These are phyloP conservation scores for Mentha longifolia DNA, from an alignment of 257 asterid genomes.

Conservation along the genomic window DNA sequence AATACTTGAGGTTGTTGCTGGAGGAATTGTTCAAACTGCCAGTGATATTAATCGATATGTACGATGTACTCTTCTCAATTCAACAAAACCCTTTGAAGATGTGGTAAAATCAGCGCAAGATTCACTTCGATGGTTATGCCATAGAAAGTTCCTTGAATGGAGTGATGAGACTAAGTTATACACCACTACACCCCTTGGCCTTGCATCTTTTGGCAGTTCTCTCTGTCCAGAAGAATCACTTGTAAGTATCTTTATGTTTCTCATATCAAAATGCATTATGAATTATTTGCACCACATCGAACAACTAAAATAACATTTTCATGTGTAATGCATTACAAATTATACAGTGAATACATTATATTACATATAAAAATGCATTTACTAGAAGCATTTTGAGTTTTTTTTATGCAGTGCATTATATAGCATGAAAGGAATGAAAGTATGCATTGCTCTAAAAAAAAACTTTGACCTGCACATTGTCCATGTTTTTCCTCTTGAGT, in stretches of 20 bases:
- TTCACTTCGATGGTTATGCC: slow-evolving; percentile 96
- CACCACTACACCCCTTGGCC: slow-evolving; percentile 94
- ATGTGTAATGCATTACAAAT: too few relatives aligned
- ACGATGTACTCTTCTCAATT: slow-evolving; percentile 94
- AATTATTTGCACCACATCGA: too few relatives aligned
- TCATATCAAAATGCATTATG: too few relatives aligned
- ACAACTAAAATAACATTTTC: too few relatives aligned
- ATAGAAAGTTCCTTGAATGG: slow-evolving; percentile 89
- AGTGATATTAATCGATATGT: slow-evolving; percentile 91
- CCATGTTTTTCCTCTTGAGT: slow-evolving; percentile 11
- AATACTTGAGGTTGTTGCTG: slow-evolving; percentile 96
- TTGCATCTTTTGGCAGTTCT: slow-evolving; percentile 97
- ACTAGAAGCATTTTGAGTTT: too few relatives aligned
- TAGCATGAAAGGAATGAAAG: too few relatives aligned
- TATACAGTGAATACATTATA: too few relatives aligned
- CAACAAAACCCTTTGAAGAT: slow-evolving; percentile 93
- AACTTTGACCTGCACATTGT: slow-evolving; percentile 23
- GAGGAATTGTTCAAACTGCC: slow-evolving; percentile 98
- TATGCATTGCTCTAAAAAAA: too few relatives aligned
- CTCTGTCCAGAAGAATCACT: slow-evolving; percentile 97
- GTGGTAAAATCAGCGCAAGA: slow-evolving; percentile 98
- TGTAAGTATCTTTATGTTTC: slow-evolving; percentile 50
- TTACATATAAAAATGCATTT: too few relatives aligned
- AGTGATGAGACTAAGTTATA: slow-evolving; percentile 88
- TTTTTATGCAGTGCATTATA: too few relatives aligned